Percentiles rank a stretch among this genome's conserved stretches.
These are phyloP conservation scores for Teunomyces panamensis DNA, from an alignment of 805 yeast species.

Conservation along the genomic window DNA sequence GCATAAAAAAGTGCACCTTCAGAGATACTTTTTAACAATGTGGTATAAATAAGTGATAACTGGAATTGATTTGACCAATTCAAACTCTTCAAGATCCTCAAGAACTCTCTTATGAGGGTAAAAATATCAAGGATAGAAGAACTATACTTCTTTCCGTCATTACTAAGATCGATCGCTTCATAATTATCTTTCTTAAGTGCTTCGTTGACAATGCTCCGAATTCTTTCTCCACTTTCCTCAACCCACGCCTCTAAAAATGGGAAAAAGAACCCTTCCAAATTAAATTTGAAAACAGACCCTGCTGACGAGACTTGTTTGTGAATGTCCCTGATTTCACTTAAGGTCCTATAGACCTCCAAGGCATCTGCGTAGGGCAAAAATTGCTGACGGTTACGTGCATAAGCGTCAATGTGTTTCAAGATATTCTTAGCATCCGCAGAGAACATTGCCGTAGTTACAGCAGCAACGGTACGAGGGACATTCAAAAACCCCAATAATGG, in stretches of 20 bases:
- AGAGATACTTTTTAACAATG: constrained; percentile 60
- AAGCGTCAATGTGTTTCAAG: constrained; percentile 47
- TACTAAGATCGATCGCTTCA: constrained; percentile 45
- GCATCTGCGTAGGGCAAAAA: constrained; percentile 53
- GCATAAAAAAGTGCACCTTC: constrained; percentile 57
- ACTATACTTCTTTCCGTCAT: constrained; percentile 44
- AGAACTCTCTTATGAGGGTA: constrained; percentile 55
- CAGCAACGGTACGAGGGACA: constrained; percentile 49
- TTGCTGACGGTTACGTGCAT: constrained; percentile 28
- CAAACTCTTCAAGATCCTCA: constrained; percentile 55
- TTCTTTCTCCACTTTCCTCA: constrained; percentile 43
- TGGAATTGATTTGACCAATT: constrained; percentile 68
- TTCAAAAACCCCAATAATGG: constrained; percentile 60
- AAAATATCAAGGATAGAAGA: constrained; percentile 68
- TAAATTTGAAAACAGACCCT: constrained; percentile 30
- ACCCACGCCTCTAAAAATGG: constrained; percentile 38
- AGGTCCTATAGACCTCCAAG: constrained; percentile 50
- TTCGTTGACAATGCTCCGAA: constrained; percentile 47
- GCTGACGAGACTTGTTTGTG: constrained; percentile 46
- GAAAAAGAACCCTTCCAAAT: constrained; percentile 55
- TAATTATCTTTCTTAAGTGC: constrained; percentile 60
- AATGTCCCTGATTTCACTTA: constrained; percentile 52
- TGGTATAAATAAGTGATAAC: constrained; percentile 58
- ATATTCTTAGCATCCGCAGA: constrained; percentile 53
- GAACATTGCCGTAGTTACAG: constrained; percentile 49